Conservation (phyloP, 768 basidiomycete species). For the Suillus placidus region DNA sequence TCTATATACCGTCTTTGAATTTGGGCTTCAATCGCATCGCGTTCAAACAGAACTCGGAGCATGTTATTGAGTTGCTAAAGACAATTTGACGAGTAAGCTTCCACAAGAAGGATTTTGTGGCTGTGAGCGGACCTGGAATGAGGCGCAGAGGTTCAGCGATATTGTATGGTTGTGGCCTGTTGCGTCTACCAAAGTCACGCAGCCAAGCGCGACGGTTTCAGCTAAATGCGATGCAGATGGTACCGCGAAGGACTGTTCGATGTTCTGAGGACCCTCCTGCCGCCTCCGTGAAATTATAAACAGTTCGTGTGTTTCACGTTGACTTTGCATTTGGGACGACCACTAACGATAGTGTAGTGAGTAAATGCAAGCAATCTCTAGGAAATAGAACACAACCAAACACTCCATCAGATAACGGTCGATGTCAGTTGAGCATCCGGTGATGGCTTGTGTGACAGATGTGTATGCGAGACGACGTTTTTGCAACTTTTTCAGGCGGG, state of each 20-base stretch:
- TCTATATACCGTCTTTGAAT: constrained; percentile 24
- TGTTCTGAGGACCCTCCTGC: constrained; percentile 8
- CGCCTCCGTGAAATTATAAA: background rate
- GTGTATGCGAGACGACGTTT: background rate
- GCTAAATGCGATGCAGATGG: too few relatives aligned
- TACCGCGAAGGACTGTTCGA: background rate
- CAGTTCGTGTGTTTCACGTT: background rate
- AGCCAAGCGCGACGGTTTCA: too few relatives aligned
- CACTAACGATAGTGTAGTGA: background rate
- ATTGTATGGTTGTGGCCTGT: constrained; percentile 22
- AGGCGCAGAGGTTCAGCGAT: constrained; percentile 27
- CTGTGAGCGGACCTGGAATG: constrained; percentile 23
- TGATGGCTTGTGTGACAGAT: background rate
- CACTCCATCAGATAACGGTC: background rate
- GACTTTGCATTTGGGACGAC: background rate
- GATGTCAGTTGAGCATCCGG: background rate
- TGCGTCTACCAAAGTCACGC: constrained; percentile 1
- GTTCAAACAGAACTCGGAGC: constrained; percentile 19
- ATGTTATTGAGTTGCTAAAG: constrained; percentile 27
- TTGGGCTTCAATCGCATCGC: constrained; percentile 21
- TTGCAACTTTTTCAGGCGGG: background rate
- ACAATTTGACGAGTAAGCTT: background rate
- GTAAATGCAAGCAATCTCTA: background rate
- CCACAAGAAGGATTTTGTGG: background rate
- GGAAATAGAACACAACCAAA: background rate